These are phyloP conservation scores for Fusarium bulbicola DNA, from an alignment of 2,329 filamentous ascomycete genomes.

Conservation along the genomic window DNA sequence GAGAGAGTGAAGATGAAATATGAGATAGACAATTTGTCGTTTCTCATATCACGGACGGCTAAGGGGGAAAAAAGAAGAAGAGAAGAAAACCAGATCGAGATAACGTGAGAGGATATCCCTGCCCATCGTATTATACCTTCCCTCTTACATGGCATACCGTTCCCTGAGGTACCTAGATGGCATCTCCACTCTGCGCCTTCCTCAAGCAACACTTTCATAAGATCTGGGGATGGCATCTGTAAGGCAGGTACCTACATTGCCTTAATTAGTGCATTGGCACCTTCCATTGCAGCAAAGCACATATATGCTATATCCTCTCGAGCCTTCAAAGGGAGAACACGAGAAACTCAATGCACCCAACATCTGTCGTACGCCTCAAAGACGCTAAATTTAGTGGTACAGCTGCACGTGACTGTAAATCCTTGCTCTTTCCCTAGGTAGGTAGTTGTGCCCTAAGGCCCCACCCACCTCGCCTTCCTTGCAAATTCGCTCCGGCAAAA, in stretches of 20 bases:
- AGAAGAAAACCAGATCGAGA: background rate
- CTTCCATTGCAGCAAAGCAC: background rate
- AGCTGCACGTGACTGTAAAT: background rate
- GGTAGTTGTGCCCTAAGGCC: no score
- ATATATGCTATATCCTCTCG: background rate
- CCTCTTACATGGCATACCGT: background rate
- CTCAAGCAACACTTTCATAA: background rate
- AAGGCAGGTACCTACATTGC: background rate
- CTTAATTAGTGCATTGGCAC: background rate
- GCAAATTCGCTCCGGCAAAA: slow-evolving; percentile 46
- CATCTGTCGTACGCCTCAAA: background rate
- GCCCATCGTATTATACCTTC: background rate
- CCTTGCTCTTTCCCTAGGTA: background rate
- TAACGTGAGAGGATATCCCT: background rate
- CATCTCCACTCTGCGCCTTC: background rate
- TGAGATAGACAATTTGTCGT: background rate
- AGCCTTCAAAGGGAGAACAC: background rate
- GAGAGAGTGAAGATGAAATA: background rate
- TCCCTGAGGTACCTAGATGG: background rate
- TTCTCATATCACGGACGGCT: background rate
- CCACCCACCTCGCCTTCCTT: no score
- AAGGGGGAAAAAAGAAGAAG: background rate
- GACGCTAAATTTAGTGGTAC: background rate
- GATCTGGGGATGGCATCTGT: background rate
- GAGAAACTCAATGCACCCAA: background rate